Evolutionary conservation across 345 rosid genomes (phyloP).

Genomic region (Pistacia atlantica): DNA sequence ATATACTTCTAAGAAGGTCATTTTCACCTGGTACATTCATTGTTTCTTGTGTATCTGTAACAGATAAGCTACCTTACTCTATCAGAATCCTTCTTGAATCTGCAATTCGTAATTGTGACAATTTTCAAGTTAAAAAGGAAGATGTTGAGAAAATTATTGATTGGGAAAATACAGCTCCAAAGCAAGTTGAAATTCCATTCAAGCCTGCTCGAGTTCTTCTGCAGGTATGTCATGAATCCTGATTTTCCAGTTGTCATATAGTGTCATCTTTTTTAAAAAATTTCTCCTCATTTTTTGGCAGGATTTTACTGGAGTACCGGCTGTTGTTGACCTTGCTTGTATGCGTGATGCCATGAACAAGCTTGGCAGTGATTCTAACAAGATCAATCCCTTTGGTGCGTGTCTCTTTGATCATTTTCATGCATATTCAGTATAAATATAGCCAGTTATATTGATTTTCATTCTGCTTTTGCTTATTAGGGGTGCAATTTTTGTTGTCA

Average conservation of each 20-base stretch:
- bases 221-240: constrained; percentile 48
- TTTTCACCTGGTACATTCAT: not conserved
- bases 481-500: not conserved
- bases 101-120: constrained; percentile 93
- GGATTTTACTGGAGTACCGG: constrained; percentile 99
- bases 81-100: constrained; percentile 94
- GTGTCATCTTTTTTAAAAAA: constrained; percentile 13
- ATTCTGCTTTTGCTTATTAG: not conserved
- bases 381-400: constrained; percentile 93
- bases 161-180: constrained; percentile 88
- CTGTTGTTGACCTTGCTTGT: constrained; percentile 96
- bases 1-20: not conserved
- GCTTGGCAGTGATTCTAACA: constrained; percentile 84
- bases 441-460: not conserved
- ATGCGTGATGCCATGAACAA: constrained; percentile 99
- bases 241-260: not conserved
- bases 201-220: constrained; percentile 98
- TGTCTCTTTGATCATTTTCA: not conserved
- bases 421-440: not conserved
- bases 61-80: constrained; percentile 93
- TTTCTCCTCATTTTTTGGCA: constrained; percentile 29
- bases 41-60: constrained; percentile 23
- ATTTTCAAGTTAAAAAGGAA: constrained; percentile 88
- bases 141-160: constrained; percentile 97
- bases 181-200: constrained; percentile 97